Base-by-base conservation (phyloP, 2,329 filamentous ascomycete genomes). In the Eurotiales sp. region DNA sequence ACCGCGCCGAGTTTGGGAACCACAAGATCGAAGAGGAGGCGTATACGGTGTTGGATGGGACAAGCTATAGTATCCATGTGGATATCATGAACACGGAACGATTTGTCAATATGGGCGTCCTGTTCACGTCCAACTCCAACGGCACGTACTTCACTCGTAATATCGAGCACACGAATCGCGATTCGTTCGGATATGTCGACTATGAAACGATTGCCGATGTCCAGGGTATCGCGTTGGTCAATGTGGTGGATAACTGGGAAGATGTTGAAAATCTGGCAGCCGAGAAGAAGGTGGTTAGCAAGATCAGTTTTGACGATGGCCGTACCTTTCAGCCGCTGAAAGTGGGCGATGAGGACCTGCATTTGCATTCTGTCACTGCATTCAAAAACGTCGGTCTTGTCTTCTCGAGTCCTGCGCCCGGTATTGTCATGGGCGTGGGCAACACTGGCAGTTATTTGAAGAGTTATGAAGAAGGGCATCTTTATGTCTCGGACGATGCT, bases 51-150 rank as follows among this genome's bases (percentile, higher is more conserved):
- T 79, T 99, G 36, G 92, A 97, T 72, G 93, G 91, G 63, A 97
- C 93, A 37, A 92, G 96, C 65, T 96, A 99, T 75, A 96, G 92
- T 74, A 90, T 99, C 60, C 92, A 97, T 71, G 84, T 99, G 50
- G 91, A 97, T 69, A 91, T 97, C 56, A 85, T 92, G 80, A 89
- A 86, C 1, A 78, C 78, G 10, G 73, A 69, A 51, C 34, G 76
- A 74, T 40, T 78, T 1, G 82, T 80, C 32, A 82, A 86, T 0
- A 92, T 96, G 82, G 95, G 93, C 29, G 84, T 87, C 10, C 77
- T 99, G 51, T 92, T 96, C 64, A 95, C 90, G 5, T 97, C 92
- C 66, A 99, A 99, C 67, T 97, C 91, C 27, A 95, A 97, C 65
- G 93, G 93, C 55, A 96, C 90, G 2, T 96, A 92, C 69, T 99